phyloP scores from a whole-genome alignment of 805 yeast species.

The Peterozyma toletana region DNA sequence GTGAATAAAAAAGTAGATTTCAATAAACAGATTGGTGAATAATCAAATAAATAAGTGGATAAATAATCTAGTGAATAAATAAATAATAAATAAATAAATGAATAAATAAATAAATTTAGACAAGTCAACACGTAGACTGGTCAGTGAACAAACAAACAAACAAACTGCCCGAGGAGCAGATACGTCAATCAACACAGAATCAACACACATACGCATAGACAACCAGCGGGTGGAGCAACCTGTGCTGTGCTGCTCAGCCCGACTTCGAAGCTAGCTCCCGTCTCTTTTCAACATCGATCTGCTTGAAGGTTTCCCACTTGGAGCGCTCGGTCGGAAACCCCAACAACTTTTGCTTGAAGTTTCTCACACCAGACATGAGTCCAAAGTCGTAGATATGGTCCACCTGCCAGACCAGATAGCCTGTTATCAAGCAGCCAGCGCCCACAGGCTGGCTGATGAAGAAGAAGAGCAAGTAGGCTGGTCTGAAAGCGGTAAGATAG shows the following conservation, averaged over 20 bases:
- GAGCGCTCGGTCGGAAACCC: slow-evolving; percentile 25
- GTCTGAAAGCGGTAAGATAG: slow-evolving; percentile 25
- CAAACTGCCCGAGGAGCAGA: too few species aligned
- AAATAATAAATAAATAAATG: too few species aligned
- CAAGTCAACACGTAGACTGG: too few species aligned
- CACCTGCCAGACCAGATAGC: slow-evolving; percentile 27
- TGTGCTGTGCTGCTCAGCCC: too few species aligned
- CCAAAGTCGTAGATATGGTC: slow-evolving; percentile 25
- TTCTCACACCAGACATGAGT: slow-evolving; percentile 18
- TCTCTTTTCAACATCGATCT: slow-evolving; percentile 23
- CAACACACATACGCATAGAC: too few species aligned
- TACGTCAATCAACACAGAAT: too few species aligned
- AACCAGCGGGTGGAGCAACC: too few species aligned
- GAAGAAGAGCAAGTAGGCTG: slow-evolving; percentile 27
- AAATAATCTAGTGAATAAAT: too few species aligned
- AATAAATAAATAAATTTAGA: too few species aligned
- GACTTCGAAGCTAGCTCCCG: not conserved
- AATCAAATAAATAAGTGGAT: too few species aligned
- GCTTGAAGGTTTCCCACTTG: slow-evolving; percentile 22
- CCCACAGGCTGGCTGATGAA: slow-evolving; percentile 29
- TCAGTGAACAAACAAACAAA: too few species aligned
- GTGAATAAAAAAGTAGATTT: not conserved
- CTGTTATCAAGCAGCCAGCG: slow-evolving; percentile 21
- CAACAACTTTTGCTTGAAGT: slow-evolving; percentile 18
- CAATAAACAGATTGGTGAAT: not conserved